phyloP scores from a whole-genome alignment of 768 basidiomycete genomes.

The Russula emetica region DNA sequence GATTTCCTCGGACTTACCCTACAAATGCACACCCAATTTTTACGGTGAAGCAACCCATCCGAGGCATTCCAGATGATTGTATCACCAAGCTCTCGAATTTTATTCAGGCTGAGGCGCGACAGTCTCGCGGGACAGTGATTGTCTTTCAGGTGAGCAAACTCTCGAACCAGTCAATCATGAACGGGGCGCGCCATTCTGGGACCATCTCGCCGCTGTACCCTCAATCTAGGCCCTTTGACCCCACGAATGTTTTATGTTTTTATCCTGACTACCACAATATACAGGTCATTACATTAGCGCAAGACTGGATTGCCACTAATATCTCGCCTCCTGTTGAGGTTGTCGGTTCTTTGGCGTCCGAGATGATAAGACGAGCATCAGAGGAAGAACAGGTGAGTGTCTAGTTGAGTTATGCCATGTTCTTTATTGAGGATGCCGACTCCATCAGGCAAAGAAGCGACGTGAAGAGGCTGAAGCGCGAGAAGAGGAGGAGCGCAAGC shows the following conservation, averaged over 20 bases:
- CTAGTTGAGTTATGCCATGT: slow-evolving; percentile 4
- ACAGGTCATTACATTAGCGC: slow-evolving; percentile 61
- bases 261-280: slow-evolving; percentile 2
- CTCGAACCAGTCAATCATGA: background rate
- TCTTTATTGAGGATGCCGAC: background rate
- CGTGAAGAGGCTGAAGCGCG: slow-evolving; percentile 52
- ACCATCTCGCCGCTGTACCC: background rate
- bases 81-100: slow-evolving; percentile 52
- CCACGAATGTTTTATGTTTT: background rate
- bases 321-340: slow-evolving; percentile 55
- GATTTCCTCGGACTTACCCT: slow-evolving; percentile 84
- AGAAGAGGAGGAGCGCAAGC: slow-evolving; percentile 46
- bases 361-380: slow-evolving; percentile 71
- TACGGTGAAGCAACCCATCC: slow-evolving; percentile 58
- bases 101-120: slow-evolving; percentile 64
- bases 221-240: background rate
- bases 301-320: slow-evolving; percentile 65
- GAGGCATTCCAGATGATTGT: slow-evolving; percentile 56
- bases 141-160: slow-evolving; percentile 62
- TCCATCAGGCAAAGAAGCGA: slow-evolving; percentile 37
- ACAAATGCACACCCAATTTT: slow-evolving; percentile 63
- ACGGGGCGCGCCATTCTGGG: background rate
- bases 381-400: slow-evolving; percentile 60
- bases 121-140: slow-evolving; percentile 64
- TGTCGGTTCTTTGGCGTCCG: slow-evolving; percentile 65